Evolutionary conservation across 1,284 basidiomycete species (phyloP).

Genomic region (Boletus smithii): DNA sequence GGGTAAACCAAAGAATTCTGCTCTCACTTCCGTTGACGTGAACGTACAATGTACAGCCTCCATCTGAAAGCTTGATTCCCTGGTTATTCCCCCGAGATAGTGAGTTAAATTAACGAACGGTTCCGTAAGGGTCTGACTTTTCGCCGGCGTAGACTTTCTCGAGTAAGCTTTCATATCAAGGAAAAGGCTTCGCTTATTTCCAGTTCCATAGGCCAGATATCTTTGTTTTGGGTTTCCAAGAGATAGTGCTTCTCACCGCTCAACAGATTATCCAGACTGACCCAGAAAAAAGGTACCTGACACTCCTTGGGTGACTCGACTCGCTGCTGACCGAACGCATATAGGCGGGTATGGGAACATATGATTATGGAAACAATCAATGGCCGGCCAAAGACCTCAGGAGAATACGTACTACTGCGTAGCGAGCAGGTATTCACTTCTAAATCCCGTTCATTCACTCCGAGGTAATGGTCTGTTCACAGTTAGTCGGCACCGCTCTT

Average conservation of each 20-base stretch:
- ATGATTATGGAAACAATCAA: conserved; percentile 80
- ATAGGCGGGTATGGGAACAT: conserved; percentile 82
- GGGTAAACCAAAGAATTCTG: conserved; percentile 44
- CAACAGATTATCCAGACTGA: conserved; percentile 97
- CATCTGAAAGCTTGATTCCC: conserved; percentile 79
- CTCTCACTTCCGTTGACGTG: conserved; percentile 11
- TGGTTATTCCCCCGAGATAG: conserved; percentile 87
- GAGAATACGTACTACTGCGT: conserved; percentile 81
- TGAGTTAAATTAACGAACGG: conserved; percentile 37
- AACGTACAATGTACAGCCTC: conserved; percentile 44
- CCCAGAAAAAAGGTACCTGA: conserved; percentile 78
- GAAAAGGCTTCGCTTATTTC: conserved; percentile 4
- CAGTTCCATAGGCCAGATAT: conserved; percentile 70
- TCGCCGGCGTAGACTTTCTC: conserved; percentile 41
- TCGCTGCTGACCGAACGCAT: conserved; percentile 1
- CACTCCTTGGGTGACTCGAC: not conserved
- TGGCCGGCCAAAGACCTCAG: conserved; percentile 59
- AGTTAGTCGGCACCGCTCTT: conserved; percentile 94
- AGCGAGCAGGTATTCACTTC: conserved; percentile 74
- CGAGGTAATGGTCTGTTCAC: conserved; percentile 11
- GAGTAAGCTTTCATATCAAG: conserved; percentile 47
- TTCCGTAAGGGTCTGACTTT: conserved; percentile 9
- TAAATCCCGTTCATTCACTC: not conserved
- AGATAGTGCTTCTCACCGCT: conserved; percentile 95
- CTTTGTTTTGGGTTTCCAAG: conserved; percentile 92